A percentile compares a stretch with the other conserved stretches of the same genome.
These are phyloP conservation scores for Aspergillus viridinutans DNA, from an alignment of 2,329 filamentous ascomycete species.

Conservation along the genomic window DNA sequence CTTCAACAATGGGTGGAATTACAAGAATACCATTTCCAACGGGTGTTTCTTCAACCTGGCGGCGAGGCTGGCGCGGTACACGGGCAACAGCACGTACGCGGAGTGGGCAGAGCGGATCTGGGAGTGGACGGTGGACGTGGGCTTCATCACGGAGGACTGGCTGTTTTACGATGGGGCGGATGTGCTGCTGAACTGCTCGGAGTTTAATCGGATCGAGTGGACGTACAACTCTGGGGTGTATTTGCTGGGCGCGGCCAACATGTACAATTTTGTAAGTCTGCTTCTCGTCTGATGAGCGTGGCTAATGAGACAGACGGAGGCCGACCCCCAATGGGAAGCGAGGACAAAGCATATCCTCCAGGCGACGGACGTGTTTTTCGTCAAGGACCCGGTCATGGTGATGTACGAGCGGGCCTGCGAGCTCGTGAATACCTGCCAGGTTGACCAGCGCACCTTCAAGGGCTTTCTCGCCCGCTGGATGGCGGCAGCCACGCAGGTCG, in stretches of 20 bases:
- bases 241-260: slow-evolving; percentile 52
- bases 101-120: slow-evolving; percentile 67
- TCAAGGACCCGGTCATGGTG: slow-evolving; percentile 40
- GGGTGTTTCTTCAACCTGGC: slow-evolving; percentile 32
- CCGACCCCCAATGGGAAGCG: slow-evolving; percentile 49
- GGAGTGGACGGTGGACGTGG: slow-evolving; percentile 52
- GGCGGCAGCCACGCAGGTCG: slow-evolving; percentile 54
- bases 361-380: slow-evolving; percentile 50
- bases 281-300: neutral
- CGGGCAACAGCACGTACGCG: slow-evolving; percentile 27
- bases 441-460: slow-evolving; percentile 64
- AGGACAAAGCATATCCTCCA: slow-evolving; percentile 52
- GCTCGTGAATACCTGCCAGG: slow-evolving; percentile 50
- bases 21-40: slow-evolving; percentile 34
- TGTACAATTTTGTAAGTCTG: slow-evolving; percentile 49
- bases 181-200: slow-evolving; percentile 48
- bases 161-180: slow-evolving; percentile 55
- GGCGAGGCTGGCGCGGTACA: slow-evolving; percentile 27
- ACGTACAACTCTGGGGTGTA: slow-evolving; percentile 55
- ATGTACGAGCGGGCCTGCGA: slow-evolving; percentile 61
- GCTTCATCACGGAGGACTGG: slow-evolving; percentile 48
- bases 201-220: slow-evolving; percentile 53
- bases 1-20: slow-evolving; percentile 31
- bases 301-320: slow-evolving; percentile 29
- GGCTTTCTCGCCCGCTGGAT: slow-evolving; percentile 61